These are phyloP conservation scores for Phytophthora vignae DNA, from an alignment of 352 stramenopile species.

Conservation along the genomic window DNA sequence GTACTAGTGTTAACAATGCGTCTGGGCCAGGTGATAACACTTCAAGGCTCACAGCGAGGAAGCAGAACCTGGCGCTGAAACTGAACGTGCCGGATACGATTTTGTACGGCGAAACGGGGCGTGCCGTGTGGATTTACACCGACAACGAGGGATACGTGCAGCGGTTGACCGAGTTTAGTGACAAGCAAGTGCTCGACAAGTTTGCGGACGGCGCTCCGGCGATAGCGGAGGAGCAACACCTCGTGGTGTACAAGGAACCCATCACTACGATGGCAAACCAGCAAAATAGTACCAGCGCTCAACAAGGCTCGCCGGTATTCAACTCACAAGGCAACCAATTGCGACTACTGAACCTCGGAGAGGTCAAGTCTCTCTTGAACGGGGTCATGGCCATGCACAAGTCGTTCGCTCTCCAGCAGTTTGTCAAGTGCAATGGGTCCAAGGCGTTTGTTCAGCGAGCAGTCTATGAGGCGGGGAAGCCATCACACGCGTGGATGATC, in stretches of 20 bases:
- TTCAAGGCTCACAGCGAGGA: conserved; percentile 15
- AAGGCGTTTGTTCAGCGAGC: conserved; percentile 79
- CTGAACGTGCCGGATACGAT: conserved; percentile 85
- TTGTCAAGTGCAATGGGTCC: conserved; percentile 72
- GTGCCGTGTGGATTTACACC: conserved; percentile 75
- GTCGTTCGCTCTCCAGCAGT: conserved; percentile 78
- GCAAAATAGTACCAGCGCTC: not conserved
- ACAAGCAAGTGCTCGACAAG: conserved; percentile 80
- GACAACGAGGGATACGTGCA: conserved; percentile 77
- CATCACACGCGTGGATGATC: conserved; percentile 81
- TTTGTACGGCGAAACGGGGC: conserved; percentile 79
- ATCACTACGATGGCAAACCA: conserved; percentile 31
- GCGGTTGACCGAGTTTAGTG: conserved; percentile 65
- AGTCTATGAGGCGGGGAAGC: conserved; percentile 70
- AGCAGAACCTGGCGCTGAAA: conserved; percentile 39
- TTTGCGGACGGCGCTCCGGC: conserved; percentile 42
- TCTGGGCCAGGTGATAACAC: not conserved
- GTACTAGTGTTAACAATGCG: not conserved
- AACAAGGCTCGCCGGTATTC: conserved; percentile 30
- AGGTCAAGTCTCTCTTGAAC: conserved; percentile 76
- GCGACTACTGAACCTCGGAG: conserved; percentile 63
- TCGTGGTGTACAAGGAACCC: conserved; percentile 82
- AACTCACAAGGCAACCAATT: conserved; percentile 69
- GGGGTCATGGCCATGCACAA: conserved; percentile 68
- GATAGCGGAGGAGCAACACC: conserved; percentile 44